A percentile compares a stretch with the other conserved stretches of the same genome.
Evolutionary conservation across 2,329 filamentous ascomycete genomes (phyloP).

Genomic region (Fusarium humuli): DNA sequence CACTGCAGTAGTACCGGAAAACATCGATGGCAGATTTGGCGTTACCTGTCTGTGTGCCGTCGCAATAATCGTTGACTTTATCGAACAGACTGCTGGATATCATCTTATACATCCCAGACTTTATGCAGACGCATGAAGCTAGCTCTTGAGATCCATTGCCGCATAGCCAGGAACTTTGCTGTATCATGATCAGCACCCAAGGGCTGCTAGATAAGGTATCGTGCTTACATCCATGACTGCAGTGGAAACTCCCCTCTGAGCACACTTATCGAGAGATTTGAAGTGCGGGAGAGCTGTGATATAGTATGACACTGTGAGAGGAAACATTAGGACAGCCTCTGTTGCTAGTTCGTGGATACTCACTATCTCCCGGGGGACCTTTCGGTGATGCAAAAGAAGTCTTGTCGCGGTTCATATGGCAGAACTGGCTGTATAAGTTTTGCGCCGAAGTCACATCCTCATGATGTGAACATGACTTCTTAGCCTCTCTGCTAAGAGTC

Average conservation of each 20-base stretch:
- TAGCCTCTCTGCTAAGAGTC: conserved; percentile 57
- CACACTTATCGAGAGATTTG: conserved; percentile 58
- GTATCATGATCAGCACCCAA: not conserved
- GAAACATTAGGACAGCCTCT: not conserved
- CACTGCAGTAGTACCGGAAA: conserved; percentile 63
- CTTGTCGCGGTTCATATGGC: conserved; percentile 61
- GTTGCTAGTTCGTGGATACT: conserved; percentile 33
- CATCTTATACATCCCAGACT: conserved; percentile 58
- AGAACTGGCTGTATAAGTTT: conserved; percentile 64
- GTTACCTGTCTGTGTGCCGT: conserved; percentile 57
- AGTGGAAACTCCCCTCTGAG: conserved; percentile 57
- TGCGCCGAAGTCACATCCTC: conserved; percentile 61
- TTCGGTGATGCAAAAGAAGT: conserved; percentile 60
- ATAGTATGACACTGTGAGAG: conserved; percentile 62
- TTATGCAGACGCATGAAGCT: conserved; percentile 65
- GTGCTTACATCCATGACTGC: conserved; percentile 55
- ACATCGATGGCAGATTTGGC: conserved; percentile 60
- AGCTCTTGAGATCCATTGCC: conserved; percentile 60
- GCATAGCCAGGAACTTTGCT: conserved; percentile 55
- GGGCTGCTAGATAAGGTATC: not conserved
- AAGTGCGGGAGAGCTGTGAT: conserved; percentile 64
- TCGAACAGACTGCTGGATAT: conserved; percentile 60
- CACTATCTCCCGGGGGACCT: conserved; percentile 64
- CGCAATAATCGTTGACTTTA: conserved; percentile 58
- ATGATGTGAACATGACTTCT: conserved; percentile 59